phyloP scores from a whole-genome alignment of 345 rosid species.

The Psidium guajava region DNA sequence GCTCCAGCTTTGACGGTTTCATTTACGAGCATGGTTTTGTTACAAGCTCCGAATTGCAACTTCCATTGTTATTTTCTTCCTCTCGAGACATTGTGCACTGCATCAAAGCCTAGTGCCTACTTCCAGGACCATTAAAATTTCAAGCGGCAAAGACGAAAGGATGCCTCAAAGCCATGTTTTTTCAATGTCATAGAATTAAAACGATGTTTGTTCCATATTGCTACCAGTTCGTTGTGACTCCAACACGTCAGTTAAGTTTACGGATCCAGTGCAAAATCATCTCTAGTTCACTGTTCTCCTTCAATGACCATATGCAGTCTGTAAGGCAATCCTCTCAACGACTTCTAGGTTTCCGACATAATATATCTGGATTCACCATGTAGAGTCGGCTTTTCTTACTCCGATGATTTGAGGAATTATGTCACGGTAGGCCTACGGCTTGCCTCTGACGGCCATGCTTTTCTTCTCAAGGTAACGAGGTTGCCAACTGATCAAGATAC shows the following conservation, averaged over 20 bases:
- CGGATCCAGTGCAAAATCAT: not conserved
- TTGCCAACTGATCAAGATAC: not conserved
- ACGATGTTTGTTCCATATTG: not conserved
- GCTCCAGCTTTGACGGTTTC: slow-evolving; percentile 39
- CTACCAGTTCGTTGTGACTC: not conserved
- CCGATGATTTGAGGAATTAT: slow-evolving; percentile 9
- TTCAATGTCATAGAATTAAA: slow-evolving; percentile 17
- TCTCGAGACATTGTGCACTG: not conserved
- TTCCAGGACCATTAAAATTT: slow-evolving; percentile 45
- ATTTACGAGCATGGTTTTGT: slow-evolving; percentile 31
- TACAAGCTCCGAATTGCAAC: not conserved
- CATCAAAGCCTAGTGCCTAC: not conserved
- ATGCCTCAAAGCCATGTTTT: not conserved
- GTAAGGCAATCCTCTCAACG: not conserved
- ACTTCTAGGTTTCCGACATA: slow-evolving; percentile 35
- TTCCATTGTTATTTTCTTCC: not conserved
- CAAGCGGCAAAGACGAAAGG: slow-evolving; percentile 12
- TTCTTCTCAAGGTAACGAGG: slow-evolving; percentile 34
- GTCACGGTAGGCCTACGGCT: slow-evolving; percentile 21
- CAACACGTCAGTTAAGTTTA: not conserved
- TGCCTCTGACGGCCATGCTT: slow-evolving; percentile 29
- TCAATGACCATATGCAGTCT: not conserved
- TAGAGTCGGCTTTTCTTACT: slow-evolving; percentile 46
- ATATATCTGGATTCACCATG: slow-evolving; percentile 47
- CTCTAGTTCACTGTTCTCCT: not conserved